Evolutionary conservation across 345 rosid genomes (phyloP).

Genomic region (Camelina neglecta): DNA sequence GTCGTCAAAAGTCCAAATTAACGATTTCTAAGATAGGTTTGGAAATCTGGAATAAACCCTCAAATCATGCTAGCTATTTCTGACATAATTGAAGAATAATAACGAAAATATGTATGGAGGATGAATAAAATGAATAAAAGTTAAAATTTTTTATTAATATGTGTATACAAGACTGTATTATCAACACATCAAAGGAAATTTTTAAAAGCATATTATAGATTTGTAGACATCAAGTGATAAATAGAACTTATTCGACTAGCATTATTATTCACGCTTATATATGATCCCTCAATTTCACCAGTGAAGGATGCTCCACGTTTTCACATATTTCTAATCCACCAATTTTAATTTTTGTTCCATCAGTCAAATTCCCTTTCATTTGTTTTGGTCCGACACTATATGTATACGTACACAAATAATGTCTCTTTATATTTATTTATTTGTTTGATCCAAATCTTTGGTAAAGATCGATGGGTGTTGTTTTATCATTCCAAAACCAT

Average conservation of each 20-base stretch:
- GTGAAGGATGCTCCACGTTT: constrained; percentile 41
- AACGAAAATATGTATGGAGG: constrained; percentile 21
- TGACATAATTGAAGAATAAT: constrained; percentile 17
- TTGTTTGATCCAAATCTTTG: constrained; percentile 32
- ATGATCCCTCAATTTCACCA: constrained; percentile 37
- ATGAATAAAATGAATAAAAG: constrained; percentile 24
- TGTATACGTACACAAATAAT: constrained; percentile 1
- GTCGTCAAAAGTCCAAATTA: not conserved
- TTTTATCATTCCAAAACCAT: constrained; percentile 31
- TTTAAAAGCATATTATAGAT: constrained; percentile 36
- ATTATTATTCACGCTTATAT: constrained; percentile 25
- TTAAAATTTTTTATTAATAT: constrained; percentile 10
- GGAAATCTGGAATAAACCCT: constrained; percentile 28
- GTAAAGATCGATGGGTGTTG: constrained; percentile 7
- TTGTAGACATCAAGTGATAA: constrained; percentile 31
- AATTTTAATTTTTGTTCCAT: constrained; percentile 36
- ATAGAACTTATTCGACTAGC: constrained; percentile 46
- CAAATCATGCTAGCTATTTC: constrained; percentile 23
- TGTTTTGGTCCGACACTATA: constrained; percentile 14
- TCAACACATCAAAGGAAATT: constrained; percentile 12
- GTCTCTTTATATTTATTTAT: constrained; percentile 14
- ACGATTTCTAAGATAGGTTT: not conserved
- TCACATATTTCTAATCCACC: constrained; percentile 33
- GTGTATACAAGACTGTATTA: not conserved
- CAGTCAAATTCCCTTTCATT: constrained; percentile 19